Evolutionary conservation across 2,329 filamentous ascomycete genomes (phyloP).

Genomic region (Parascedosporium putredinis): DNA sequence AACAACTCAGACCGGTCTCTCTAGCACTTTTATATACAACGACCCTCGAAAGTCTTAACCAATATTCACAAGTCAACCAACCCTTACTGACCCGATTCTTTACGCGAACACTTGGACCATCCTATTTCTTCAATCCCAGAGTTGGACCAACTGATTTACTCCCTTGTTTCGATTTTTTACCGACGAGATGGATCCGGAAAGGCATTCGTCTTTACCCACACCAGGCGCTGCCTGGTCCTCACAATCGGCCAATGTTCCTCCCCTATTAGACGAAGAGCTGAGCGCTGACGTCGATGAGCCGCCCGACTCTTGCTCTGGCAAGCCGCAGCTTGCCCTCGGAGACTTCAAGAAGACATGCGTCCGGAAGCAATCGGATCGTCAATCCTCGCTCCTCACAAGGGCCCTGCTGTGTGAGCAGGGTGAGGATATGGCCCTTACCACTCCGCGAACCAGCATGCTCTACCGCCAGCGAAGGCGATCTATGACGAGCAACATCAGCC

Average conservation of each 20-base stretch:
- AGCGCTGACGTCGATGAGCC: conserved; percentile 13
- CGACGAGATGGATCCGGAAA: conserved; percentile 1
- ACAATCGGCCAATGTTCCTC: conserved; percentile 6
- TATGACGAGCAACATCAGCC: conserved; percentile 69
- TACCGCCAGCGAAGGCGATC: conserved; percentile 44
- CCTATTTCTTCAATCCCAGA: not conserved
- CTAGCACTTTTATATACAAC: too few relatives aligned
- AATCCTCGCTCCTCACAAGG: conserved; percentile 67
- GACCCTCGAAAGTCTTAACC: not conserved
- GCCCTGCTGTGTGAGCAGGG: conserved; percentile 63
- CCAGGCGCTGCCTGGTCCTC: conserved; percentile 9
- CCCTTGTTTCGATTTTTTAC: not conserved
- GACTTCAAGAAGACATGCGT: conserved; percentile 5
- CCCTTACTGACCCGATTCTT: not conserved
- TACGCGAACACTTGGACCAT: not conserved
- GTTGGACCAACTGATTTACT: too few relatives aligned
- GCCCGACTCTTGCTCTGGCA: conserved; percentile 9
- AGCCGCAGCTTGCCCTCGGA: conserved; percentile 1
- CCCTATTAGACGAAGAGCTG: conserved; percentile 10
- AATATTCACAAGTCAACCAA: not conserved
- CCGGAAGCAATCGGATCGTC: conserved; percentile 2
- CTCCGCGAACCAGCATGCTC: conserved; percentile 24
- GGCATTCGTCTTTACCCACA: not conserved
- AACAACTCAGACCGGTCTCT: too few relatives aligned
- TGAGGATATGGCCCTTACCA: conserved; percentile 33